Conservation (phyloP, 2,329 filamentous ascomycete species). For the Aspergillus persii region DNA sequence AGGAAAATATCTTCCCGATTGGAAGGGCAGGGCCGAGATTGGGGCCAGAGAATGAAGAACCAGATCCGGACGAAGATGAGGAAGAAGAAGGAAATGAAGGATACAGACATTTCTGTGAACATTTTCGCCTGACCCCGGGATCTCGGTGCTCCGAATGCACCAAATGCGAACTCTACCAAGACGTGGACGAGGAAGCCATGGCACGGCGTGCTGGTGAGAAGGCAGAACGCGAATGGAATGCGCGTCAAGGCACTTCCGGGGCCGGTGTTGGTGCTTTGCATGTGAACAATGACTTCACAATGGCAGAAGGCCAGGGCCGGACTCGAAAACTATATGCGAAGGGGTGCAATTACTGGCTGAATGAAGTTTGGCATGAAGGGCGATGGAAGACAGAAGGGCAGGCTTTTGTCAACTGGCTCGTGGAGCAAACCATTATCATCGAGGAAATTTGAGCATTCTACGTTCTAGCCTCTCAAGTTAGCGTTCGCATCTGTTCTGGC, state of each 20-base stretch:
- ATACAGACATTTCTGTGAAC: slow-evolving; percentile 93
- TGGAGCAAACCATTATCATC: slow-evolving; percentile 41
- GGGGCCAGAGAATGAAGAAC: not conserved
- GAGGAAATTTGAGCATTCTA: slow-evolving; percentile 24
- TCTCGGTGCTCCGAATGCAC: slow-evolving; percentile 74
- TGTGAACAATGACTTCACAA: slow-evolving; percentile 28
- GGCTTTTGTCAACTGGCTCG: slow-evolving; percentile 38
- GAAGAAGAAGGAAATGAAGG: slow-evolving; percentile 58
- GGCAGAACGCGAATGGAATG: slow-evolving; percentile 69
- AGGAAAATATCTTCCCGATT: slow-evolving; percentile 44
- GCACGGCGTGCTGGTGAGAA: slow-evolving; percentile 67
- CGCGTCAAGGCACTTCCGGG: slow-evolving; percentile 54
- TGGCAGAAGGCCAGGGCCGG: slow-evolving; percentile 3
- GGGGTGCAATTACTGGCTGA: slow-evolving; percentile 34
- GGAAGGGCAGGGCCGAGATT: slow-evolving; percentile 25
- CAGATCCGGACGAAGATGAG: slow-evolving; percentile 21
- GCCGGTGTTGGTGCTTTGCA: slow-evolving; percentile 17
- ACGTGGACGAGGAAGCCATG: slow-evolving; percentile 70
- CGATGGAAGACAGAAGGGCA: slow-evolving; percentile 44
- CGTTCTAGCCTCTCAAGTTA: not conserved
- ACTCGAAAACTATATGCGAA: slow-evolving; percentile 17
- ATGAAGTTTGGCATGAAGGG: slow-evolving; percentile 40
- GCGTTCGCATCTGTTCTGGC: not conserved
- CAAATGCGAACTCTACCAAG: slow-evolving; percentile 69
- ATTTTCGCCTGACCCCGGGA: slow-evolving; percentile 81